Percentiles rank a stretch among this genome's conserved stretches.
Conservation (phyloP, 2,329 filamentous ascomycete species). For the Leptosphaerulina australis region DNA sequence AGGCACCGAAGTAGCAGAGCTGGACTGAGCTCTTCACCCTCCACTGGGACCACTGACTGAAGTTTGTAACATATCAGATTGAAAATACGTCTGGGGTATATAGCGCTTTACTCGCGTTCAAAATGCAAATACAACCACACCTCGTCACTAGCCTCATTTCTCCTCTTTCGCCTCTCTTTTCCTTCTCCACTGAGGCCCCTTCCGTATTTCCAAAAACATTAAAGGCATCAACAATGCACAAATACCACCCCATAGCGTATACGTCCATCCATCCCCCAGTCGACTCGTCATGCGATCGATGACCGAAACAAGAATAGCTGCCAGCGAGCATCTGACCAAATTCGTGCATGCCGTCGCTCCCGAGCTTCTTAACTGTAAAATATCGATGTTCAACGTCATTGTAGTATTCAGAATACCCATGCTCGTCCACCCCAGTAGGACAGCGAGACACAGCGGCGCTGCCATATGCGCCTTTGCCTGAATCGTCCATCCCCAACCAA, state of each 20-base stretch:
- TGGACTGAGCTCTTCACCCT: not conserved
- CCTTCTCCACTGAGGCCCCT: conserved; percentile 32
- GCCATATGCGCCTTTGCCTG: conserved; percentile 31
- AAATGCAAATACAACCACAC: not conserved
- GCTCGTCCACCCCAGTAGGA: conserved; percentile 35
- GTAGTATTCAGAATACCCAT: conserved; percentile 40
- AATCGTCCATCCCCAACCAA: conserved; percentile 37
- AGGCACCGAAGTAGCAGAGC: not conserved
- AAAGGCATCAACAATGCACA: conserved; percentile 34
- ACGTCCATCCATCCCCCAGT: conserved; percentile 37
- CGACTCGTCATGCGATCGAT: conserved; percentile 32
- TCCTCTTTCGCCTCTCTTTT: conserved; percentile 28
- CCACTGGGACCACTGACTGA: not conserved
- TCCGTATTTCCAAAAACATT: conserved; percentile 37
- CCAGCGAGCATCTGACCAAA: conserved; percentile 34
- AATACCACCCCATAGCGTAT: conserved; percentile 33
- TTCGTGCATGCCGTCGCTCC: conserved; percentile 39
- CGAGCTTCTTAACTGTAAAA: conserved; percentile 34
- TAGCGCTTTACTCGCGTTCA: conserved; percentile 4
- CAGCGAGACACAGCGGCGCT: conserved; percentile 28
- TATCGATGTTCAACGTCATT: conserved; percentile 40
- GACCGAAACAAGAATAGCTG: conserved; percentile 31
- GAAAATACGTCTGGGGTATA: conserved; percentile 15
- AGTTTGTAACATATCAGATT: not conserved
- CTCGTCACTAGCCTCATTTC: not conserved